A percentile compares a stretch with the other conserved stretches of the same genome.
phyloP scores from a whole-genome alignment of 139 green algal genomes.

The Edaphochlamys debaryana region DNA sequence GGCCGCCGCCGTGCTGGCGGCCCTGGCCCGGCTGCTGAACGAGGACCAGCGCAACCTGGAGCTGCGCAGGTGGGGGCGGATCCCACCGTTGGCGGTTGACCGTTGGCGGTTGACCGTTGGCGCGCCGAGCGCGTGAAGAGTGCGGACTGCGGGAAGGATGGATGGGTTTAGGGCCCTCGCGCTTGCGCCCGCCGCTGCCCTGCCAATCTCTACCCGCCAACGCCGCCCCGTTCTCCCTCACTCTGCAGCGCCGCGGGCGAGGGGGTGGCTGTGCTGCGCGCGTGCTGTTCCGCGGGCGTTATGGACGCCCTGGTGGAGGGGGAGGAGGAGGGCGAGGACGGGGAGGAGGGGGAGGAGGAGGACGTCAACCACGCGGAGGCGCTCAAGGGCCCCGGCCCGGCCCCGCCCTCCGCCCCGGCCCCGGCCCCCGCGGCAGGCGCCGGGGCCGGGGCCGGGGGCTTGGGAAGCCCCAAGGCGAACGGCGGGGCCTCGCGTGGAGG shows the following conservation, averaged over 20 bases:
- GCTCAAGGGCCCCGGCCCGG: too few relatives aligned
- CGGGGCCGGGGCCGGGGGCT: slow-evolving; percentile 14
- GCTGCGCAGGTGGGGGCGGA: too few relatives aligned
- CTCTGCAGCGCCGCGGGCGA: slow-evolving; percentile 75
- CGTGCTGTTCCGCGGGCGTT: slow-evolving; percentile 41
- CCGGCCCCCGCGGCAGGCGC: background rate
- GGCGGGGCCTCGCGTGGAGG: too few relatives aligned
- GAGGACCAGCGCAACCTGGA: slow-evolving; percentile 23
- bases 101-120: too few relatives aligned
- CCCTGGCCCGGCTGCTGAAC: slow-evolving; percentile 50
- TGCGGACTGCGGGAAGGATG: too few relatives aligned
- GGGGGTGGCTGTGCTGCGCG: slow-evolving; percentile 69
- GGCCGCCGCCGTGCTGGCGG: slow-evolving; percentile 57
- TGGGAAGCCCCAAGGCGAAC: background rate
- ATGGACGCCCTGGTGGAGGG: slow-evolving; percentile 32
- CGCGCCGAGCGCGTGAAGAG: too few relatives aligned
- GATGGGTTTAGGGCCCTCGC: too few relatives aligned
- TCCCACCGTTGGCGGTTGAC: too few relatives aligned
- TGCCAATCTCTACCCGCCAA: too few relatives aligned
- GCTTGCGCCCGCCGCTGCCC: too few relatives aligned
- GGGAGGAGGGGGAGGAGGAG: slow-evolving; percentile 15
- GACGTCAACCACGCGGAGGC: background rate
- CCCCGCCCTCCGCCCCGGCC: too few relatives aligned
- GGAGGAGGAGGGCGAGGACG: slow-evolving; percentile 23
- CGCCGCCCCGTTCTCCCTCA: too few relatives aligned